phyloP scores from a whole-genome alignment of 1,284 basidiomycete genomes.

The Cutaneotrichosporon sp. region DNA sequence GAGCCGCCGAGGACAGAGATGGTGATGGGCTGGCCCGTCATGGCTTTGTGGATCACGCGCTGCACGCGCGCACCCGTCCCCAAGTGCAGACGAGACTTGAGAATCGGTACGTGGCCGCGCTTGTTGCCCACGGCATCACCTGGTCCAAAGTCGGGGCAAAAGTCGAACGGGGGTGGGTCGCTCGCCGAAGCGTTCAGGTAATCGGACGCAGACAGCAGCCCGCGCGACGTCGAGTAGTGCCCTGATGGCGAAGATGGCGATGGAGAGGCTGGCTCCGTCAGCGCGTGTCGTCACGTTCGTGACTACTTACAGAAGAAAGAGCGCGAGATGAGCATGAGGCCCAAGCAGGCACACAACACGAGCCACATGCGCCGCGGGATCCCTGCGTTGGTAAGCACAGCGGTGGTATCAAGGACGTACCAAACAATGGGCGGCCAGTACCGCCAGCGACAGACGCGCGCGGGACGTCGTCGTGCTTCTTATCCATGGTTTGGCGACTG shows the following conservation, averaged over 20 bases:
- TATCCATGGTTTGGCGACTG: slow-evolving; percentile 1
- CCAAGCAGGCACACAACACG: slow-evolving; percentile 57
- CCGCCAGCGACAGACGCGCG: not conserved
- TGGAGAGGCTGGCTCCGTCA: not conserved
- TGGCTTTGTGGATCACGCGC: slow-evolving; percentile 73
- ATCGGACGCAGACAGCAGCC: slow-evolving; percentile 22
- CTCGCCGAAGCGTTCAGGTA: slow-evolving; percentile 50
- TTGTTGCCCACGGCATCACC: slow-evolving; percentile 69
- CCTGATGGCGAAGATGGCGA: not conserved
- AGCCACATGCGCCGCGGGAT: slow-evolving; percentile 59
- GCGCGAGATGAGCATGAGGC: slow-evolving; percentile 61
- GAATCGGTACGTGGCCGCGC: slow-evolving; percentile 69
- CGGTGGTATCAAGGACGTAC: slow-evolving; percentile 11
- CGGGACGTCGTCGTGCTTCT: slow-evolving; percentile 2
- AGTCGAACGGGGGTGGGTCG: slow-evolving; percentile 72
- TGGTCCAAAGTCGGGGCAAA: slow-evolving; percentile 81
- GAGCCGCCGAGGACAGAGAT: slow-evolving; percentile 87
- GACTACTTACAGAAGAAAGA: slow-evolving; percentile 52
- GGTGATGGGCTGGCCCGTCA: slow-evolving; percentile 79
- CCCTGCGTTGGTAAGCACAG: slow-evolving; percentile 19
- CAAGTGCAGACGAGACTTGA: slow-evolving; percentile 69
- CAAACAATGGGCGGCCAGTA: slow-evolving; percentile 11
- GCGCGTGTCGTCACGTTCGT: too few relatives aligned
- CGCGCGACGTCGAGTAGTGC: slow-evolving; percentile 14
- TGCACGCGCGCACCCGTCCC: slow-evolving; percentile 81